Conservation (phyloP, 2,329 filamentous ascomycete genomes). For the Huntiella bhutanensis region DNA sequence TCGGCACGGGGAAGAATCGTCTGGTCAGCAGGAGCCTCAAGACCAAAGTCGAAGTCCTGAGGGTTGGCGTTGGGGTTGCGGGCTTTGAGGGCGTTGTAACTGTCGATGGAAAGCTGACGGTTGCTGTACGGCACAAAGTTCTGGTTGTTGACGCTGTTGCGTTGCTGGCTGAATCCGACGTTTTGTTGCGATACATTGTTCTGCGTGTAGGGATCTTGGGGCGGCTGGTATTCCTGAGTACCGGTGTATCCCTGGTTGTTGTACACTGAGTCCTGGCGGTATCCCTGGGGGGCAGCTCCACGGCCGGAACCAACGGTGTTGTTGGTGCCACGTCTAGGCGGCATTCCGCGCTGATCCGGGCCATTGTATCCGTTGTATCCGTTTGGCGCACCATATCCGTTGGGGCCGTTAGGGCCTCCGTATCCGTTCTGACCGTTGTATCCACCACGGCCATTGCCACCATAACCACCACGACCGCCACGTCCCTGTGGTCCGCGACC, state of each 20-base stretch:
- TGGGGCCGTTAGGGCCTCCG: slow-evolving; percentile 20
- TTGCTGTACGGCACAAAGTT: slow-evolving; percentile 9
- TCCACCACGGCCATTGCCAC: slow-evolving; percentile 27
- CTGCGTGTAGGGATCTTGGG: background rate
- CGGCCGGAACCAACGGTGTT: slow-evolving; percentile 24
- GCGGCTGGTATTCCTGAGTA: slow-evolving; percentile 18
- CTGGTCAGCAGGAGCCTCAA: slow-evolving; percentile 27
- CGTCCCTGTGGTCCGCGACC: slow-evolving; percentile 26
- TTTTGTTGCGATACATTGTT: background rate
- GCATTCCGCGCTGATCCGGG: slow-evolving; percentile 11
- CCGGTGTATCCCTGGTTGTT: slow-evolving; percentile 9
- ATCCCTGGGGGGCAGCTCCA: slow-evolving; percentile 18
- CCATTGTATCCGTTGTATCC: slow-evolving; percentile 15
- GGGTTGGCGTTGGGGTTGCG: slow-evolving; percentile 4
- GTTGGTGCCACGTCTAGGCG: slow-evolving; percentile 22
- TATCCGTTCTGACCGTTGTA: slow-evolving; percentile 20
- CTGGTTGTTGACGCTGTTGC: slow-evolving; percentile 6
- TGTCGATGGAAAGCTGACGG: slow-evolving; percentile 14
- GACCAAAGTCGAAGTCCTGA: slow-evolving; percentile 15
- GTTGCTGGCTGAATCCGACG: background rate
- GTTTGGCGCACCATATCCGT: slow-evolving; percentile 25
- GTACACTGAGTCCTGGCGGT: background rate
- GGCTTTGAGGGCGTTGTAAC: slow-evolving; percentile 17
- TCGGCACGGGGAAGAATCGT: slow-evolving; percentile 35
- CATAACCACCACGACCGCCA: slow-evolving; percentile 30